Conservation (phyloP, 495 filamentous ascomycete genomes). For the Ascobolus immersus region DNA sequence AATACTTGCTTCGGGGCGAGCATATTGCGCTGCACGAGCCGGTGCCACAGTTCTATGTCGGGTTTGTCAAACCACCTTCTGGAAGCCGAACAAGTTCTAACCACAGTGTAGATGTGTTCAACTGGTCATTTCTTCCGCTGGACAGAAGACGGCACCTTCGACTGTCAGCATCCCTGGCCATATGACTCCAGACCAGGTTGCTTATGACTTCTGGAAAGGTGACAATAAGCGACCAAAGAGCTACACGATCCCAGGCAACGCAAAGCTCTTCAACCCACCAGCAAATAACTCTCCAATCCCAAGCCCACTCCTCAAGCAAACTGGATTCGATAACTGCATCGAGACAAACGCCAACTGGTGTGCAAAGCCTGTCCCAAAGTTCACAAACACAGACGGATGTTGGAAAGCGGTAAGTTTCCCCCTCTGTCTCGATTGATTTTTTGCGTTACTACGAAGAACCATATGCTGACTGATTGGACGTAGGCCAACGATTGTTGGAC, state of each 20-base stretch:
- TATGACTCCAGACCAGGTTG: constrained; percentile 26
- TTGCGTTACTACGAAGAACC: too few relatives aligned
- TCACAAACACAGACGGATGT: constrained; percentile 24
- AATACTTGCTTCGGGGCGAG: constrained; percentile 43
- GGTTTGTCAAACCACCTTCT: not conserved
- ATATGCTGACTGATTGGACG: too few relatives aligned
- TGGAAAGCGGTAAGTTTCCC: constrained; percentile 25
- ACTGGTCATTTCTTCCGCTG: constrained; percentile 30
- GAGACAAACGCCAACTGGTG: constrained; percentile 49
- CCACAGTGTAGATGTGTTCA: constrained; percentile 30
- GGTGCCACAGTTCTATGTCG: not conserved
- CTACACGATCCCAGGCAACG: constrained; percentile 35
- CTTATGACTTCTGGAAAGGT: constrained; percentile 42
- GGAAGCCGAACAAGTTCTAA: not conserved
- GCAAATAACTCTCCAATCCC: too few relatives aligned
- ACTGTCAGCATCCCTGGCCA: constrained; percentile 40
- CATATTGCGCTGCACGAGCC: constrained; percentile 41
- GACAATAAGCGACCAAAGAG: constrained; percentile 15
- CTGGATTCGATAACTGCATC: constrained; percentile 26
- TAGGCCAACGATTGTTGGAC: constrained; percentile 25
- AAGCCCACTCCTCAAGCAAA: too few relatives aligned
- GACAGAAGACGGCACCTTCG: constrained; percentile 18
- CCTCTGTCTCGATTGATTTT: not conserved
- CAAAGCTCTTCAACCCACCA: constrained; percentile 17
- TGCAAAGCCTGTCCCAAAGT: constrained; percentile 29